phyloP scores from a whole-genome alignment of 1,284 basidiomycete genomes.

The Ganoderma lucidum region DNA sequence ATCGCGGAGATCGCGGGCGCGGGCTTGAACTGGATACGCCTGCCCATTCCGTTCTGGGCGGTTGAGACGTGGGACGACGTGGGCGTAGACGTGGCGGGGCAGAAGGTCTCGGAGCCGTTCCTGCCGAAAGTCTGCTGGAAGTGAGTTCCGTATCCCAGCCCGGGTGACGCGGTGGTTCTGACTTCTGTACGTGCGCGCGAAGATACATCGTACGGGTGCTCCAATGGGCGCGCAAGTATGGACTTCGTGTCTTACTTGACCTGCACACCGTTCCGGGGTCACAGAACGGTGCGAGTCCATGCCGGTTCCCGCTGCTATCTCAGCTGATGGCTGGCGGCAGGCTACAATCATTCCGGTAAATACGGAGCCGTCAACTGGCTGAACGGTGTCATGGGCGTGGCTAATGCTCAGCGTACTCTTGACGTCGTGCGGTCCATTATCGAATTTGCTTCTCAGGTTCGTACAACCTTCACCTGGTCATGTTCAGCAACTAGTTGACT shows the following conservation, averaged over 20 bases:
- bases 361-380: conserved; percentile 62
- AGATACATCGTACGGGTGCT: conserved; percentile 81
- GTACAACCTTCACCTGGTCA: background rate
- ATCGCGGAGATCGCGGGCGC: conserved; percentile 48
- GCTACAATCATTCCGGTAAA: conserved; percentile 61
- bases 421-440: conserved; percentile 64
- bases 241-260: conserved; percentile 86
- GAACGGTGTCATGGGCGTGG: conserved; percentile 67
- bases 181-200: conserved; percentile 15
- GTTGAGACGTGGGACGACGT: conserved; percentile 66
- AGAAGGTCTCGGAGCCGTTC: conserved; percentile 44
- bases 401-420: conserved; percentile 66
- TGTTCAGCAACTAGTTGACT: background rate
- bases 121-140: conserved; percentile 44
- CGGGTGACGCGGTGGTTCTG: conserved; percentile 28
- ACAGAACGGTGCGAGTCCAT: conserved; percentile 64
- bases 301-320: background rate
- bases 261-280: conserved; percentile 84
- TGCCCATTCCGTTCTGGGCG: conserved; percentile 85
- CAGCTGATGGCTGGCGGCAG: conserved; percentile 33
- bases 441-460: conserved; percentile 65
- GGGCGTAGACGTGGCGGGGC: conserved; percentile 35
- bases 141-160: conserved; percentile 35
- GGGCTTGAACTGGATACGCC: conserved; percentile 80
- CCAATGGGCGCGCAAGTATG: conserved; percentile 90